phyloP scores from a whole-genome alignment of 306 rosid genomes.

The Carpinus viminea region DNA sequence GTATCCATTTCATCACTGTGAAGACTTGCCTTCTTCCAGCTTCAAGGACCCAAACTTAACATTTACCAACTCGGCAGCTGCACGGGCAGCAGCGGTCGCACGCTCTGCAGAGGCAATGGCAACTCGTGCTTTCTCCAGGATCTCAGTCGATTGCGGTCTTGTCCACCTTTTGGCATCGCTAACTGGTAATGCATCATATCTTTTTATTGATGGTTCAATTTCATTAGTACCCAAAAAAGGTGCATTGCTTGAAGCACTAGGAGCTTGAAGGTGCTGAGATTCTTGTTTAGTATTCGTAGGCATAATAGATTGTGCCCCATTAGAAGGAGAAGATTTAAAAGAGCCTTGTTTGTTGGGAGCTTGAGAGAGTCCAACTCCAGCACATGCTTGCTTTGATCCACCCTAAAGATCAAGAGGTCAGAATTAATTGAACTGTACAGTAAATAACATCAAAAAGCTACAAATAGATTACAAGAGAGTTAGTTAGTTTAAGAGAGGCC shows the following conservation, averaged over 20 bases:
- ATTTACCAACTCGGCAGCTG: conserved; percentile 70
- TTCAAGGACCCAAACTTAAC: conserved; percentile 46
- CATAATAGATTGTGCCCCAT: conserved; percentile 30
- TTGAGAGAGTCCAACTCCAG: conserved; percentile 45
- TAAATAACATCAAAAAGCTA: not conserved
- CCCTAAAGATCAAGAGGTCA: conserved; percentile 42
- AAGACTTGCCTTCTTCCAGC: conserved; percentile 50
- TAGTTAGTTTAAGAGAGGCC: no score
- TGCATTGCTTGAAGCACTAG: conserved; percentile 40
- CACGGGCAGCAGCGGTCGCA: conserved; percentile 83
- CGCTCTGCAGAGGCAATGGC: conserved; percentile 91
- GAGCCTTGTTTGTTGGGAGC: conserved; percentile 41
- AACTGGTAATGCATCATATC: conserved; percentile 23
- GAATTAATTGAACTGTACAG: not conserved
- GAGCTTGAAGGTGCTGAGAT: conserved; percentile 40
- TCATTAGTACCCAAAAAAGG: conserved; percentile 35
- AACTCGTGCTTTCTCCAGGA: conserved; percentile 76
- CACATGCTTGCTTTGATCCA: conserved; percentile 59
- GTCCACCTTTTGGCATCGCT: conserved; percentile 44
- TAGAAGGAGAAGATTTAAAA: conserved; percentile 34
- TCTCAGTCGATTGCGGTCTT: conserved; percentile 49
- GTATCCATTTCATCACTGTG: conserved; percentile 32
- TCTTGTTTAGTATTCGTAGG: conserved; percentile 38
- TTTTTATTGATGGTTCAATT: conserved; percentile 54
- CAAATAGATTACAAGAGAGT: not conserved